Evolutionary conservation across 371 early-diverging fungal species (phyloP), one percentile per base, ranked within the genome.

Genomic region (Vittaforma corneae): DNA sequence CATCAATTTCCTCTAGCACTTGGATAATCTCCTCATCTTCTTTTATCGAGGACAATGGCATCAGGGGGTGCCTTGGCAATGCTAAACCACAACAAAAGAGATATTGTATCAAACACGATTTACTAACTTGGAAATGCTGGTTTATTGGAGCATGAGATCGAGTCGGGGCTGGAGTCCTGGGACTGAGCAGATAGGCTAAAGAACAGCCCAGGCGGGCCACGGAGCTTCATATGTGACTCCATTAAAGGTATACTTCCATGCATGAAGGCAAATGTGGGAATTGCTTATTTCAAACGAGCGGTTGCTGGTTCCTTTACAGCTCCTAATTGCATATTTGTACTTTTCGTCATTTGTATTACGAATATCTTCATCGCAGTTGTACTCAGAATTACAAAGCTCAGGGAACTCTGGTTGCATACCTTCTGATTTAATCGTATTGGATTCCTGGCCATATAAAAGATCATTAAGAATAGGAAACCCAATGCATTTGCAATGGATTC

Each of bases 381-480:
- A 18, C 28, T 58, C 50, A 9, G 6, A 9, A 9, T 16, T 32
- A 32, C 50, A 50, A 24, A 24, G 50, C 14, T 24, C 50, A 18
- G 9, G 24, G 6, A 38, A 38, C 6, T 16, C 9, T 24, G 50
- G 28, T 9, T 24, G 11, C 11, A 24, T 32, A 52, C 38, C 24
- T 26, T 24, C 5, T 5, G 16, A 50, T 24, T 9, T 24, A 35
- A 6, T 9, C 22, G n/a, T n/a, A n/a, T n/a, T n/a, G n/a, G n/a
- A 48, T 24, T 24, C 28, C 3, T 67, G 48, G 5, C 70, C 68
- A 62, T 73, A 76, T 30, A 73, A 45, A 11, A 62, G 89, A 75
- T 98, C 99, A 75, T 95, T 92, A 35, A 86, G 88, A 59, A 98
- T 94, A 0, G 96, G 94, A 71, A 83, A 84, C 2, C 97, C 97